A percentile compares a stretch with the other conserved stretches of the same genome.
Conservation (phyloP, 768 basidiomycete species). For the Auricularia sp. region DNA sequence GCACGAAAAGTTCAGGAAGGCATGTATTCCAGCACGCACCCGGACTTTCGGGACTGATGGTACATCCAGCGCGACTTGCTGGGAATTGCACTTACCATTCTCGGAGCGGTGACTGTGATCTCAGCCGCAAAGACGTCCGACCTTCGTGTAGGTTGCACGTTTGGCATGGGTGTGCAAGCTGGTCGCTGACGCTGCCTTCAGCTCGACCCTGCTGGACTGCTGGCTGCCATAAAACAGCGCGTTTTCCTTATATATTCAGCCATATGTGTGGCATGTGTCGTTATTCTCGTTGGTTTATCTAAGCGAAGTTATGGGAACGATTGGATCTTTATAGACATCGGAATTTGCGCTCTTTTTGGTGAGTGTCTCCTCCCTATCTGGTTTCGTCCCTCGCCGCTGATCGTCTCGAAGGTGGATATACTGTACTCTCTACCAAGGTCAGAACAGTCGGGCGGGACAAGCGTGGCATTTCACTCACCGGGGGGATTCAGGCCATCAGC, state of each 20-base stretch:
- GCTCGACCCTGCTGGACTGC: constrained; percentile 56
- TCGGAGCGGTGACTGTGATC: constrained; percentile 92
- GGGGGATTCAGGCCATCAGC: constrained; percentile 45
- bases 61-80: constrained; percentile 55
- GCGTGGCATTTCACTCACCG: too few species aligned
- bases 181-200: constrained; percentile 4
- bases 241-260: constrained; percentile 69
- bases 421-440: constrained; percentile 80
- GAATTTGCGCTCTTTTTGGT: constrained; percentile 81
- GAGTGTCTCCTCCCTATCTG: constrained; percentile 6
- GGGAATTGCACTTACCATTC: constrained; percentile 68
- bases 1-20: constrained; percentile 71
- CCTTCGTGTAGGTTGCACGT: constrained; percentile 30
- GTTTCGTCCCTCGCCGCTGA: background rate
- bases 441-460: too few species aligned
- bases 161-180: background rate
- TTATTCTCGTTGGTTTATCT: constrained; percentile 51
- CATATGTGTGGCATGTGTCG: constrained; percentile 46
- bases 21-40: constrained; percentile 22
- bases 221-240: constrained; percentile 57
- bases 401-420: constrained; percentile 63
- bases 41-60: constrained; percentile 10
- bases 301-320: constrained; percentile 49
- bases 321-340: constrained; percentile 78
- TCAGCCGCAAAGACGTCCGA: constrained; percentile 65